These are phyloP conservation scores for Candida rishiriensis DNA, from an alignment of 805 yeast species.

Conservation along the genomic window DNA sequence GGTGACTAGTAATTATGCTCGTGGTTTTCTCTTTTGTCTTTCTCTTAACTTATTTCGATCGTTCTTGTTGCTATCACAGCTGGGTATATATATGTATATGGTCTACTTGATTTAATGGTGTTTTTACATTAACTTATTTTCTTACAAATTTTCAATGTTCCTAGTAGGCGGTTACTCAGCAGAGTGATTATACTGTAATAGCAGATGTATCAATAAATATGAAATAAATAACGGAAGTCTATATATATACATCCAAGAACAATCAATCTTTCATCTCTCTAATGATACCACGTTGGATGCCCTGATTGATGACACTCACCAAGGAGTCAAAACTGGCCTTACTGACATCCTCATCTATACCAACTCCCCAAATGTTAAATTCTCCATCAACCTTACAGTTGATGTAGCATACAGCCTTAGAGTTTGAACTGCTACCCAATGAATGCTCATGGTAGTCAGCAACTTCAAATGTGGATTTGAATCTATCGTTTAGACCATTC, in stretches of 20 bases:
- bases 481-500: slow-evolving; percentile 49
- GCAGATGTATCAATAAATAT: no score
- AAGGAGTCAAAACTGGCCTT: slow-evolving; percentile 50
- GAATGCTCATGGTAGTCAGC: slow-evolving; percentile 76
- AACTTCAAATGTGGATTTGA: slow-evolving; percentile 53
- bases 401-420: slow-evolving; percentile 75
- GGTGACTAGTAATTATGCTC: neutral
- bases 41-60: neutral
- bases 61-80: neutral
- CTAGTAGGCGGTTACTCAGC: no score
- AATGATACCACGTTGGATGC: slow-evolving; percentile 20
- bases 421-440: slow-evolving; percentile 64
- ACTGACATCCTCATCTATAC: slow-evolving; percentile 52
- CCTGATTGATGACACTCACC: slow-evolving; percentile 41
- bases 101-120: neutral
- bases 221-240: no score
- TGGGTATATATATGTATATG: neutral
- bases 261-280: slow-evolving; percentile 10
- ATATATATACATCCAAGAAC: no score
- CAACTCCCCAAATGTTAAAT: slow-evolving; percentile 48
- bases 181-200: neutral
- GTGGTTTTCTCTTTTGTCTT: neutral
- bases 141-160: no score
- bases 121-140: no score
- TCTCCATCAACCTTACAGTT: slow-evolving; percentile 29